Evolutionary conservation across 495 filamentous ascomycete species (phyloP).

Genomic region (Trypethelium eluteriae): DNA sequence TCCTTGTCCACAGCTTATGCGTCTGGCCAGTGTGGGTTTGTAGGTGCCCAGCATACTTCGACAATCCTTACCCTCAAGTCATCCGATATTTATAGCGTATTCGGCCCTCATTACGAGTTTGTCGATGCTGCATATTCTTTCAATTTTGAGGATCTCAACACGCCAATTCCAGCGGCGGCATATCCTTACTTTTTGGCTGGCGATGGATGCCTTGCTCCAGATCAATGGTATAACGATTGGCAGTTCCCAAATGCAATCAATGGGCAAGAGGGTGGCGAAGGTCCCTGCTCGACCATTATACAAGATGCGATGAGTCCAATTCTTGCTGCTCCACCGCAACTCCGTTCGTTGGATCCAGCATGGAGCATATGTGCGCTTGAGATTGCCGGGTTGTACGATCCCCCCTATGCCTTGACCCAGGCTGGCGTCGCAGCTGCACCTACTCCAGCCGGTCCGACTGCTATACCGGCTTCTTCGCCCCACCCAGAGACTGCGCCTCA

Average conservation of each 20-base stretch:
- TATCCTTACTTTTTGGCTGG: neutral
- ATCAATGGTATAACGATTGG: neutral
- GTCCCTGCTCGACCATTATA: neutral
- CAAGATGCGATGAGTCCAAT: neutral
- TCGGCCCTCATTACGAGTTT: constrained; percentile 1
- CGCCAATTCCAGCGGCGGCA: constrained; percentile 14
- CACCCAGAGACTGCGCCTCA: neutral
- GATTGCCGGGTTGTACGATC: constrained; percentile 17
- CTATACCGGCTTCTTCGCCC: neutral
- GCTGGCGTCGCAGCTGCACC: neutral
- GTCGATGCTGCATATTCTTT: constrained; percentile 13
- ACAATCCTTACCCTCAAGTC: constrained; percentile 15
- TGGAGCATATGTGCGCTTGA: constrained; percentile 13
- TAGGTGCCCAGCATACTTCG: constrained; percentile 11
- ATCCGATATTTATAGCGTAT: constrained; percentile 17
- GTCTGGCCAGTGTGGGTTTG: constrained; percentile 8
- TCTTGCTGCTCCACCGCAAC: constrained; percentile 15
- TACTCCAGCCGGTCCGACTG: neutral
- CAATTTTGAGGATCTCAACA: constrained; percentile 20
- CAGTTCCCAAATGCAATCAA: constrained; percentile 10
- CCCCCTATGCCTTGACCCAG: constrained; percentile 9
- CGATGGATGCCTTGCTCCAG: neutral
- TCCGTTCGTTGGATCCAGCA: constrained; percentile 17
- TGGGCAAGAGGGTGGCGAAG: neutral
- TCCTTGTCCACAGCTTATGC: constrained; percentile 15